Conservation (phyloP, 2,329 filamentous ascomycete genomes). For the Tricladium varicosporioides region DNA sequence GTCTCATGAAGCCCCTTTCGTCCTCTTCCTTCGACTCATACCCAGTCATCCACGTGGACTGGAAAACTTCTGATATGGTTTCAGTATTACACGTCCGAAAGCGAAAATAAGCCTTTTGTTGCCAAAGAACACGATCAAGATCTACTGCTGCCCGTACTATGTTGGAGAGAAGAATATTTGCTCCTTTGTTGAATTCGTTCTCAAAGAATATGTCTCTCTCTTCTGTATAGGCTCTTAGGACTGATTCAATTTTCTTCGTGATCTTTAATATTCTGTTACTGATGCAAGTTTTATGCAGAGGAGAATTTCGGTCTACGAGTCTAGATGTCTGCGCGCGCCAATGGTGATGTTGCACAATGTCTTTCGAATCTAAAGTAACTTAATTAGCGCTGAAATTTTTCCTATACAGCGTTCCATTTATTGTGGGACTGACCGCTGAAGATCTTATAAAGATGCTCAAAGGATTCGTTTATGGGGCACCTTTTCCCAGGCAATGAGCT, state of each 20-base stretch:
- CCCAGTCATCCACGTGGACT: not conserved
- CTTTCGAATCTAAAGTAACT: not conserved
- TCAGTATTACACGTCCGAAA: too few relatives aligned
- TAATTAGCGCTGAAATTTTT: not conserved
- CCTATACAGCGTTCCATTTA: not conserved
- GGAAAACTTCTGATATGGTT: not conserved
- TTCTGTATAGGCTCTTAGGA: not conserved
- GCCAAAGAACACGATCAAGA: not conserved
- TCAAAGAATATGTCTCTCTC: not conserved
- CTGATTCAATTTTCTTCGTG: not conserved
- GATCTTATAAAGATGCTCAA: not conserved
- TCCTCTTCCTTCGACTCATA: not conserved
- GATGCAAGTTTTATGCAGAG: not conserved
- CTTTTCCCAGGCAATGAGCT: not conserved
- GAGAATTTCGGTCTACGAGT: not conserved
- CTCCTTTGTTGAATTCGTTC: not conserved
- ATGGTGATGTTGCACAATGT: not conserved
- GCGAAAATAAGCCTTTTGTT: not conserved
- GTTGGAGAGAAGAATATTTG: not conserved
- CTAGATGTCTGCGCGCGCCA: not conserved
- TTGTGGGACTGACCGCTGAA: not conserved
- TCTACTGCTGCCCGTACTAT: not conserved
- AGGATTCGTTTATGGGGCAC: not conserved
- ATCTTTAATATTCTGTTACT: not conserved
- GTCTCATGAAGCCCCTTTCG: not conserved